Base-by-base conservation (phyloP, 768 basidiomycete species). In the Saitozyma podzolica region DNA sequence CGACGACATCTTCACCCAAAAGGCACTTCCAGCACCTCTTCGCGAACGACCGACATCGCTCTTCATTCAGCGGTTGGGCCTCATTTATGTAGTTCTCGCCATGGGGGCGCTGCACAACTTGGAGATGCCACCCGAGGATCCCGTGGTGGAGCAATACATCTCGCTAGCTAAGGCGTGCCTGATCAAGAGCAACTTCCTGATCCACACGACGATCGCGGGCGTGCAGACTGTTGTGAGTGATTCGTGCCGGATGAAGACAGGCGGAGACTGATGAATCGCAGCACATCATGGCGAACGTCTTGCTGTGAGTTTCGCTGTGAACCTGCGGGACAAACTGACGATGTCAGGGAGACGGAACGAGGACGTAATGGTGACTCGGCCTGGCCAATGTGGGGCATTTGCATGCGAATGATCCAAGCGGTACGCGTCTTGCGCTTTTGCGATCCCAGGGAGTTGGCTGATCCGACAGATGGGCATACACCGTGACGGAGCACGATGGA, bases 321-420 rank as follows among this genome's bases (percentile, higher is more conserved):
- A 53, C 10, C 7, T 10, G 20, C 10, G 14, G 6, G 14, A 14
- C 47, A 16, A 13, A 41, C 29, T 29, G 29, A 29, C 29, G 29
- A 5, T 29, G 29, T 29, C 37, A 66, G 64, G 62, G 62, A 69
- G 48, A 69, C 67, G 6, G 68, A 67, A 14, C 57, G 61, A 56
- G 70, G 70, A 16, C 50, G 67, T 47, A 55, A 72, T 47, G 70
- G 70, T 8, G 68, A 72, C 43, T 60, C 61, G 8, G 60, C 69
- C 52, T 71, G 69, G 69, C 69, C 69, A 14, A 43, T 71, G 11
- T 71, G 69, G 69, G 66, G 69, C 29, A 20, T 71, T 2, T 56
- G 64, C 6, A 63, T 65, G 66, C n/a, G 64, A 0, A 67, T 71
- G 10, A 59, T 59, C 14, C 63, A 67, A 19, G 63, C 66, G 9